A percentile compares a stretch with the other conserved stretches of the same genome.
Conservation (phyloP, 306 rosid genomes). For the Acacia acuminata region DNA sequence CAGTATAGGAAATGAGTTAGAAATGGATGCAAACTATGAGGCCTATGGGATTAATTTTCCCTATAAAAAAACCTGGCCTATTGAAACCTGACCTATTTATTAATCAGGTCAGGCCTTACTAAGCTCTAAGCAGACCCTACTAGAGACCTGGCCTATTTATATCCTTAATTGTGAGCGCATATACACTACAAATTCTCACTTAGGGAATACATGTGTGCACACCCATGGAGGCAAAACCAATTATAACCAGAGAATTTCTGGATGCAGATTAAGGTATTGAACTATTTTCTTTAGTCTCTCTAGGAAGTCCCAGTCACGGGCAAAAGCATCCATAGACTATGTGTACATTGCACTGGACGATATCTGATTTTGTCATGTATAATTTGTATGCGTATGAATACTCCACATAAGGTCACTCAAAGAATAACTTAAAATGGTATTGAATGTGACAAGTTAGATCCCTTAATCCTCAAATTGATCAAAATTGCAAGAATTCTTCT, state of each 20-base stretch:
- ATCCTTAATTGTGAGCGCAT: too few species aligned
- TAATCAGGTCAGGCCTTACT: too few species aligned
- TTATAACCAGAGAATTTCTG: background rate
- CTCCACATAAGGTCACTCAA: conserved; percentile 24
- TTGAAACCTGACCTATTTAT: too few species aligned
- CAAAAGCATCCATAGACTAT: background rate
- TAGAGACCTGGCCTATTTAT: too few species aligned
- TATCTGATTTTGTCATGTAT: background rate
- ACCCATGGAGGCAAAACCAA: background rate
- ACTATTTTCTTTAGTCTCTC: background rate
- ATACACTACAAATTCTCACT: too few species aligned
- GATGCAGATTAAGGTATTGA: background rate
- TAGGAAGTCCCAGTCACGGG: background rate
- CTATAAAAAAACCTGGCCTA: too few species aligned
- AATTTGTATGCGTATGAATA: background rate
- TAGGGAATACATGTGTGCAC: background rate
- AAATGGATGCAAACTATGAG: too few species aligned
- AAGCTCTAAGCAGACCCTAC: too few species aligned
- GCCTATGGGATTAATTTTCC: too few species aligned
- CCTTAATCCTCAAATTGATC: conserved; percentile 18
- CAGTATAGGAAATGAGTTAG: too few species aligned
- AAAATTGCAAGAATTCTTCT: conserved; percentile 33
- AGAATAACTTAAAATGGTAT: conserved; percentile 15
- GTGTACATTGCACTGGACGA: background rate
- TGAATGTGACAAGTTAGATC: background rate